phyloP scores from a whole-genome alignment of 371 early-diverging fungal species.

The Syncephalis fuscata region DNA sequence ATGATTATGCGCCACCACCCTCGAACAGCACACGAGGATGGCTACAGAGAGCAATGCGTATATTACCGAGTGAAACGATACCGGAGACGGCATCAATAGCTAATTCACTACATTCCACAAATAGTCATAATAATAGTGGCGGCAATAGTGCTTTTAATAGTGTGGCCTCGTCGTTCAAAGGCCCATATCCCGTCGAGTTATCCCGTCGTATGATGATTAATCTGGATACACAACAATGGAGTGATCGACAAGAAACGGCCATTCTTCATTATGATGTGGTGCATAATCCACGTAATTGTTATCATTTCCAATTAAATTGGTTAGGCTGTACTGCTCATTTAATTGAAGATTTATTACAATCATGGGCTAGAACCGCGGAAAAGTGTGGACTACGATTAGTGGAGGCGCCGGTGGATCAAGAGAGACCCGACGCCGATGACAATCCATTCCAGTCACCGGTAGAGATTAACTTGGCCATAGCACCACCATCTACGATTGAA shows the following conservation, averaged over 20 bases:
- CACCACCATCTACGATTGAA: constrained; percentile 37
- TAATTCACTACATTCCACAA: not conserved
- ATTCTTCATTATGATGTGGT: constrained; percentile 79
- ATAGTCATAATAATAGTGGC: too few relatives aligned
- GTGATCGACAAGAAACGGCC: constrained; percentile 66
- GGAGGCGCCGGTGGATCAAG: constrained; percentile 81
- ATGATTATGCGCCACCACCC: constrained; percentile 24
- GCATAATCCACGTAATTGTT: constrained; percentile 74
- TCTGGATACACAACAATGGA: constrained; percentile 53
- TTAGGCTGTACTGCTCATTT: constrained; percentile 81
- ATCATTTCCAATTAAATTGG: constrained; percentile 92
- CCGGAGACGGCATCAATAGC: too few relatives aligned
- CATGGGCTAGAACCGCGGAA: constrained; percentile 75
- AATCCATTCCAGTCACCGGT: constrained; percentile 84
- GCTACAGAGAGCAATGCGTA: constrained; percentile 8
- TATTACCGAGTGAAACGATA: constrained; percentile 1
- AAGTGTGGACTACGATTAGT: constrained; percentile 79
- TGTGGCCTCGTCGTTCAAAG: too few relatives aligned
- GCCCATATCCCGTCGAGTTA: constrained; percentile 20
- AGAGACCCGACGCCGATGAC: constrained; percentile 37
- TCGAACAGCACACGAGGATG: constrained; percentile 5
- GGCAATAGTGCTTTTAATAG: too few relatives aligned
- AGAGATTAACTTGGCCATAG: constrained; percentile 37
- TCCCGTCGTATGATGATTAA: constrained; percentile 52
- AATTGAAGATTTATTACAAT: constrained; percentile 71